Percentiles rank a stretch among this genome's conserved stretches.
Conservation (phyloP, 129 eudicot genomes). For the Erigeron canadensis region DNA sequence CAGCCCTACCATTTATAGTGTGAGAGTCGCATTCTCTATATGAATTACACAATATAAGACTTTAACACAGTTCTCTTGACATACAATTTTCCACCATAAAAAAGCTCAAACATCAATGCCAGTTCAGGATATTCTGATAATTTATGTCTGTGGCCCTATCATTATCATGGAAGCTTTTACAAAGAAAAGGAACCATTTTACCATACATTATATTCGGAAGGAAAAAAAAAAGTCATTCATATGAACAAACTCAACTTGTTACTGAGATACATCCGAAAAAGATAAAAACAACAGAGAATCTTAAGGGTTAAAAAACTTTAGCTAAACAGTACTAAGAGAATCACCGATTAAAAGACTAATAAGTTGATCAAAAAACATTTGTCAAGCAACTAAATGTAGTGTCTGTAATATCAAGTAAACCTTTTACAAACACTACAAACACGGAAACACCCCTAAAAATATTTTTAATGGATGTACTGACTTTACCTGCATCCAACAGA, state of each 20-base stretch:
- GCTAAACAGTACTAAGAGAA: not conserved
- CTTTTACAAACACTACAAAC: not conserved
- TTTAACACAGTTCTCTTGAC: not conserved
- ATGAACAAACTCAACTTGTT: not conserved
- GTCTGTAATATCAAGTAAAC: constrained; percentile 10
- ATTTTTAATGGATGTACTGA: not conserved
- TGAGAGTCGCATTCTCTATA: not conserved
- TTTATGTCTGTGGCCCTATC: not conserved
- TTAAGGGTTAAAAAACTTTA: not conserved
- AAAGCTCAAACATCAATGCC: not conserved
- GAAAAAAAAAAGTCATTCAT: not conserved
- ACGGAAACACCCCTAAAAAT: not conserved
- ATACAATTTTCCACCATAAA: not conserved
- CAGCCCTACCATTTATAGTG: not conserved
- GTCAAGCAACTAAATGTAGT: not conserved
- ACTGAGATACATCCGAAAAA: not conserved
- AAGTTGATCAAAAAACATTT: not conserved
- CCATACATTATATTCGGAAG: not conserved
- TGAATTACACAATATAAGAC: not conserved
- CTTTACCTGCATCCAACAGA: not conserved
- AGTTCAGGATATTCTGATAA: not conserved
- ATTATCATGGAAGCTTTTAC: not conserved
- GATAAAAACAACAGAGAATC: not conserved
- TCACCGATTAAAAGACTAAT: not conserved
- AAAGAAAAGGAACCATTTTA: not conserved